Evolutionary conservation across 257 asterid species (phyloP), one percentile per base, ranked within the genome.

Genomic region (Ilex aquifolium): DNA sequence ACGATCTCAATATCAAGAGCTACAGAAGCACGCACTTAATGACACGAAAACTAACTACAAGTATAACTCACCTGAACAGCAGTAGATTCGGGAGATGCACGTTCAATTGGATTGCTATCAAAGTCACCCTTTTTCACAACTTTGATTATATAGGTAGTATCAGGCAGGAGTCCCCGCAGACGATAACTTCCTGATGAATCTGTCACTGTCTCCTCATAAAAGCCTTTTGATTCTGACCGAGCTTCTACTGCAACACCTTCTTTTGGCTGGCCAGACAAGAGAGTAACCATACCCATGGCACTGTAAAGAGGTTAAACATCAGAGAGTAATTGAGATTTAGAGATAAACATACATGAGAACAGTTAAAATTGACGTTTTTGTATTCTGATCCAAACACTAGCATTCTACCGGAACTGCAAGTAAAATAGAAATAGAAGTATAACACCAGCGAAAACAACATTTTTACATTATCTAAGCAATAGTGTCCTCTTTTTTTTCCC

Each of bases 221-320:
- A 86, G 69, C 95, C 95, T 83, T 80, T 71, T 13, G 92, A 78
- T 79, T 88, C 93, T 3, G 98, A 87, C 66, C 95, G 86, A 44
- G 98, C 98, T 82, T 88, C 98, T 59, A 91, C 79, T 21, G 92
- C 70, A 64, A 91, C 83, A 65, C 95, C 95, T 76, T 85, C 95
- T 80, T 80, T 83, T 64, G 96, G 95, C 72, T 81, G 95, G 76
- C 95, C 98, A 56, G 98, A 91, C 81, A 91, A 78, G 71, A 91
- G 83, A 57, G 83, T 77, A 66, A 91, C 85, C 68, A 75, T 74
- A 60, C 96, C 98, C 84, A 88, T 72, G 60, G 95, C 98, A 82
- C 96, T 91, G 91, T 68, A 64, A 72, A 67, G 55, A 62, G 54
- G 65, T 64, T 56, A 69, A 64, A 57, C 64, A 64, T 36, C 42